Evolutionary conservation across 2,329 filamentous ascomycete genomes (phyloP).

Genomic region (Fusarium solani-melongenae): DNA sequence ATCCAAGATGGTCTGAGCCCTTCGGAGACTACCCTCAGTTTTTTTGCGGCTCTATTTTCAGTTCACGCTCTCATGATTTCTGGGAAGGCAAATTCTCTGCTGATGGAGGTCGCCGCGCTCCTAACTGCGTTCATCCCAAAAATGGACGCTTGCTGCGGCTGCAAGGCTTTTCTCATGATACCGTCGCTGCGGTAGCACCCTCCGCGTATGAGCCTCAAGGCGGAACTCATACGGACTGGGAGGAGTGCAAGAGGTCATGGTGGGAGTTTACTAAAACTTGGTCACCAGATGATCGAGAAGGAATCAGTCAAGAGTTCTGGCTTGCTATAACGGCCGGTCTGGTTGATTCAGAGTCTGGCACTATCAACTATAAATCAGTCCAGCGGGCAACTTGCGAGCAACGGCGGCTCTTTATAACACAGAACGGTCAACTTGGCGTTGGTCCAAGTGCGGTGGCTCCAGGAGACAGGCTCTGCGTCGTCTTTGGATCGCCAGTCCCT

Average conservation of each 20-base stretch:
- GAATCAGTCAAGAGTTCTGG: neutral
- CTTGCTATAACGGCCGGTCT: neutral
- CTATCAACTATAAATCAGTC: neutral
- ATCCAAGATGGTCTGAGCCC: neutral
- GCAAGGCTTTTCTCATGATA: neutral
- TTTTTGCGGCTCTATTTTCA: neutral
- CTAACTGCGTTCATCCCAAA: neutral
- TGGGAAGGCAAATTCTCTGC: neutral
- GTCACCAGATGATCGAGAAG: neutral
- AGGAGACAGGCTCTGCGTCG: neutral
- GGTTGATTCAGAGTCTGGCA: neutral
- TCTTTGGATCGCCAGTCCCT: neutral
- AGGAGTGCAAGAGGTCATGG: neutral
- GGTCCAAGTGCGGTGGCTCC: neutral
- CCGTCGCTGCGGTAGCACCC: neutral
- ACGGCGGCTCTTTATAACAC: neutral
- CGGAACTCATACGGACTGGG: neutral
- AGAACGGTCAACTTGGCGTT: neutral
- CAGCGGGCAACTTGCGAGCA: neutral
- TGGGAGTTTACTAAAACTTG: neutral
- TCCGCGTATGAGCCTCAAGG: neutral
- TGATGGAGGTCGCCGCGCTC: neutral
- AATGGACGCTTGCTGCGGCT: neutral
- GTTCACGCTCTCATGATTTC: neutral
- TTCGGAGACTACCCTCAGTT: neutral